phyloP scores from a whole-genome alignment of 225 moss, liverwort and hornwort genomes.

The Straminergon stramineum region DNA sequence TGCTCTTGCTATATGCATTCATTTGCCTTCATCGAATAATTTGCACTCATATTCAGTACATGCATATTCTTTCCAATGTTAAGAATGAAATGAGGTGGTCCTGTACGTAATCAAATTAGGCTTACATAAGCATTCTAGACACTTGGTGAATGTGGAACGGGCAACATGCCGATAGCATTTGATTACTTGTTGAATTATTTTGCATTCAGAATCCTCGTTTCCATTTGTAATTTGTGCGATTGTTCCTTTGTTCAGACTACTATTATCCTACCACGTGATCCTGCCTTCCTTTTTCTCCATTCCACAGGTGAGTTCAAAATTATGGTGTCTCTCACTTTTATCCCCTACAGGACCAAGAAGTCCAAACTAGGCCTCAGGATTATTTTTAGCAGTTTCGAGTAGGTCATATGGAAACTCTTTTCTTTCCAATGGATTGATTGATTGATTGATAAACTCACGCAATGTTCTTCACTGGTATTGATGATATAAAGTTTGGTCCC shows the following conservation, averaged over 20 bases:
- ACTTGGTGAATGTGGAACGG: not conserved
- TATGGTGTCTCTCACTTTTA: not conserved
- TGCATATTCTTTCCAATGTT: not conserved
- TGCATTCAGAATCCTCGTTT: not conserved
- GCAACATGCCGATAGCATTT: not conserved
- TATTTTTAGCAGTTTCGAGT: not conserved
- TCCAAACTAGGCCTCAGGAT: not conserved
- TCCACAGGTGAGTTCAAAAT: conserved; percentile 58
- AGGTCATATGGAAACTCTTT: not conserved
- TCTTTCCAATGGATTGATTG: not conserved
- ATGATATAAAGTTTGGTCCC: not conserved
- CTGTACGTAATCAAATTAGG: not conserved
- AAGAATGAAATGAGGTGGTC: not conserved
- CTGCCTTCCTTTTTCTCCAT: conserved; percentile 93
- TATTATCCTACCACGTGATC: conserved; percentile 85
- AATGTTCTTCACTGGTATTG: not conserved
- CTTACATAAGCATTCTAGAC: not conserved
- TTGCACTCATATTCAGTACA: not conserved
- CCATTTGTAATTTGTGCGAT: not conserved
- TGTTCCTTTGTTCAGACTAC: conserved; percentile 39
- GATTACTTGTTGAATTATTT: not conserved
- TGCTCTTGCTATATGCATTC: not conserved
- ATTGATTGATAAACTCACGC: no score
- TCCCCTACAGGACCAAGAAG: not conserved
- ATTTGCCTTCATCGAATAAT: not conserved